Conservation (phyloP, 192 early-diverging fungal species). For the Allomyces macrogynus region DNA sequence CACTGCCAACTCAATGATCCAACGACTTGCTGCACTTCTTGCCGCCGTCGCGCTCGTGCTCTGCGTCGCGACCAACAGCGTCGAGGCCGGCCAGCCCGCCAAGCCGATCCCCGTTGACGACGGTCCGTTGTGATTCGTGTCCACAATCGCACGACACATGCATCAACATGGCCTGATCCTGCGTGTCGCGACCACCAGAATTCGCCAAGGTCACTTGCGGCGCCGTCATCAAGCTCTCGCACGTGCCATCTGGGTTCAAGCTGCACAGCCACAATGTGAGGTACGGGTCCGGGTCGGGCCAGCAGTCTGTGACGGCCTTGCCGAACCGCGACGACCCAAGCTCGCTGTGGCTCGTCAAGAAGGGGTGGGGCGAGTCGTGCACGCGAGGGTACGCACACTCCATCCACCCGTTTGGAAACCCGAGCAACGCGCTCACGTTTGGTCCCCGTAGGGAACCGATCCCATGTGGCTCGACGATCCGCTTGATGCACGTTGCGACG, state of each 20-base stretch:
- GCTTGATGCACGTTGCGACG: neutral
- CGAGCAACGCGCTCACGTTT: neutral
- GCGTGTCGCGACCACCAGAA: conserved; percentile 3
- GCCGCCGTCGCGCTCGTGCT: too few species aligned
- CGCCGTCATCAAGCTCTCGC: conserved; percentile 22
- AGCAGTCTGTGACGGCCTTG: conserved; percentile 36
- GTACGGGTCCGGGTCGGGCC: conserved; percentile 21
- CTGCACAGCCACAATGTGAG: conserved; percentile 31
- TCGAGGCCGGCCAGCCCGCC: too few species aligned
- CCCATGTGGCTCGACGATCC: neutral
- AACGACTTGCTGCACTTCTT: too few species aligned
- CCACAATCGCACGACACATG: too few species aligned
- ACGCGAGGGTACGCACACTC: too few species aligned
- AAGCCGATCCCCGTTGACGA: too few species aligned
- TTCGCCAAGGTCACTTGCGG: conserved; percentile 28
- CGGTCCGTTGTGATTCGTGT: too few species aligned
- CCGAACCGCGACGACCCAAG: conserved; percentile 20
- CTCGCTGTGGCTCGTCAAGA: conserved; percentile 10
- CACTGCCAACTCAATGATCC: too few species aligned
- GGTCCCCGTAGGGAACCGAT: too few species aligned
- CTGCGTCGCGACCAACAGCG: too few species aligned
- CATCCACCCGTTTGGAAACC: too few species aligned
- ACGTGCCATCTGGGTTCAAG: conserved; percentile 17
- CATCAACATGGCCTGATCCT: too few species aligned
- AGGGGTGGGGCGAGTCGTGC: neutral